Percentiles rank a stretch among this genome's conserved stretches.
phyloP scores from a whole-genome alignment of 192 early-diverging fungal genomes.

The Umbelopsis sp. region DNA sequence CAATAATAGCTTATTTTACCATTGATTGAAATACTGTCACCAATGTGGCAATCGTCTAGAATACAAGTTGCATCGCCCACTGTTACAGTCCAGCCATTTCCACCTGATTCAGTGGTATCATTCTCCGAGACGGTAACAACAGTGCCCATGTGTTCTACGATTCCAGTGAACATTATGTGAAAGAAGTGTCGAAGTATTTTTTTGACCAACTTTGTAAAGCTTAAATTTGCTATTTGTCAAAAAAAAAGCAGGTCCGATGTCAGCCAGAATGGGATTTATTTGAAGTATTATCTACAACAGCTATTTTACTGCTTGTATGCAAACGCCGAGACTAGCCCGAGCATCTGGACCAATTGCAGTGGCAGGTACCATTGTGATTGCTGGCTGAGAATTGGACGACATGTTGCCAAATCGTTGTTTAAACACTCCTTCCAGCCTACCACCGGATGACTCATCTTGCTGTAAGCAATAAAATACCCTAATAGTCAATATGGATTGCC shows the following conservation, averaged over 20 bases:
- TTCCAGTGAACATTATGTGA: slow-evolving; percentile 91
- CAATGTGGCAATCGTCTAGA: slow-evolving; percentile 83
- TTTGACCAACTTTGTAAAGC: too few relatives aligned
- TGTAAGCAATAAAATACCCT: background rate
- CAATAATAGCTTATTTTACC: slow-evolving; percentile 50
- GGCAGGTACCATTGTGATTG: background rate
- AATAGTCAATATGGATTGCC: background rate
- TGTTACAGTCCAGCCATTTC: slow-evolving; percentile 85
- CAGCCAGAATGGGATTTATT: background rate
- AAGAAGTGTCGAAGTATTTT: background rate
- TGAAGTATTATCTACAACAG: too few relatives aligned
- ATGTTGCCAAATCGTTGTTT: background rate
- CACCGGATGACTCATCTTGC: background rate
- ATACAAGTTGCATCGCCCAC: slow-evolving; percentile 72
- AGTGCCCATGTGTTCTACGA: slow-evolving; percentile 90
- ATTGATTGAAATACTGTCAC: slow-evolving; percentile 94
- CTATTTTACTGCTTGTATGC: slow-evolving; percentile 17
- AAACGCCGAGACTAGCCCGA: background rate
- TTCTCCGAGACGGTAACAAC: slow-evolving; percentile 66
- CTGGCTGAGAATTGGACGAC: background rate
- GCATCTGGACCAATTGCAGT: slow-evolving; percentile 7
- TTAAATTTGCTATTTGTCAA: too few relatives aligned
- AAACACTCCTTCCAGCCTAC: background rate
- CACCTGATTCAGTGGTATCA: slow-evolving; percentile 79
- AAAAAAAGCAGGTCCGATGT: too few relatives aligned